Evolutionary conservation across 805 yeast species (phyloP).

Genomic region (Scheffersomyces ergatensis): DNA sequence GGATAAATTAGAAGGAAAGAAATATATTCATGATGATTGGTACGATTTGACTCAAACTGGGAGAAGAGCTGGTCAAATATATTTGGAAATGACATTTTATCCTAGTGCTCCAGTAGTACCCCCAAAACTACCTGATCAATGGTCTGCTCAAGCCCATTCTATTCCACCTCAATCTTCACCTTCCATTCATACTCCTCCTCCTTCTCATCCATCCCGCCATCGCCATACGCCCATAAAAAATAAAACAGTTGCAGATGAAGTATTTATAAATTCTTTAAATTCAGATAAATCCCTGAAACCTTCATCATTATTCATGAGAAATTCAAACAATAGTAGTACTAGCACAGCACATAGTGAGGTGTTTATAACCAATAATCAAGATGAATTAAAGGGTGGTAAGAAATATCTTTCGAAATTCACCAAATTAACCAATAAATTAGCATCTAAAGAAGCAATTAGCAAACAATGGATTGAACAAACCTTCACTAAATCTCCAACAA

Average conservation of each 20-base stretch:
- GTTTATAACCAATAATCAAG: conserved; percentile 7
- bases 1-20: conserved; percentile 48
- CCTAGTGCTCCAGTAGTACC: conserved; percentile 52
- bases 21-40: conserved; percentile 86
- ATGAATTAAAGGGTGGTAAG: conserved; percentile 12
- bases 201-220: too few relatives aligned
- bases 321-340: conserved; percentile 1
- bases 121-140: conserved; percentile 24
- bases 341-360: conserved; percentile 8
- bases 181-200: conserved; percentile 7
- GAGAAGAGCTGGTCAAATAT: conserved; percentile 83
- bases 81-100: conserved; percentile 88
- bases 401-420: conserved; percentile 25
- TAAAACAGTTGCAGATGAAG: conserved; percentile 20
- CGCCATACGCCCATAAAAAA: conserved; percentile 8
- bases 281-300: conserved; percentile 9
- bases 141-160: background rate
- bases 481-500: background rate
- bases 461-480: conserved; percentile 17
- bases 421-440: conserved; percentile 30
- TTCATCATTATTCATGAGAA: conserved; percentile 12
- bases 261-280: conserved; percentile 15
- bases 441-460: conserved; percentile 32
- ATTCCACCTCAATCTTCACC: conserved; percentile 1
- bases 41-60: conserved; percentile 64